Conservation (phyloP, 805 yeast species). For the Lipomyces chichibuensis region DNA sequence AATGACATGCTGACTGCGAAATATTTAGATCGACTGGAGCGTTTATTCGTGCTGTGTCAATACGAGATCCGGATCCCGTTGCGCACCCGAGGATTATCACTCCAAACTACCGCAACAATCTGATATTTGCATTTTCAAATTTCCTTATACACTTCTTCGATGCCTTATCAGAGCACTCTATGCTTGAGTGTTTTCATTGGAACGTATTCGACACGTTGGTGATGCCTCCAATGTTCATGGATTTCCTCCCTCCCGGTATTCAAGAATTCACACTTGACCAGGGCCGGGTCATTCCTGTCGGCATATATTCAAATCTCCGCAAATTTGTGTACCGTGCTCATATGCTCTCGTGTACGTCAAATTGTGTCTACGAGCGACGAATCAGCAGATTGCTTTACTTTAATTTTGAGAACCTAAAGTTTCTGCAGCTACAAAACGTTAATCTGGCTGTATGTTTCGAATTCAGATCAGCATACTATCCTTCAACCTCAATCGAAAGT, state of each 20-base stretch:
- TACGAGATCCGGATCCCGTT: slow-evolving; percentile 32
- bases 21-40: slow-evolving; percentile 14
- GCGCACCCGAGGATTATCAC: slow-evolving; percentile 30
- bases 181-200: slow-evolving; percentile 27
- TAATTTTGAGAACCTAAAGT: slow-evolving; percentile 8
- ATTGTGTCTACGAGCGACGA: slow-evolving; percentile 29
- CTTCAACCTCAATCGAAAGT: background rate
- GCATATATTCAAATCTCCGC: slow-evolving; percentile 12
- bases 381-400: slow-evolving; percentile 20
- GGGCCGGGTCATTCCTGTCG: slow-evolving; percentile 30
- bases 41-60: slow-evolving; percentile 22
- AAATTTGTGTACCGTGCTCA: slow-evolving; percentile 32
- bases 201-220: slow-evolving; percentile 33
- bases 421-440: slow-evolving; percentile 31
- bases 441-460: slow-evolving; percentile 32
- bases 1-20: background rate
- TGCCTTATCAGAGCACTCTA: slow-evolving; percentile 13
- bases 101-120: slow-evolving; percentile 33
- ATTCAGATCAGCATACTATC: slow-evolving; percentile 8
- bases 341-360: slow-evolving; percentile 31
- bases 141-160: slow-evolving; percentile 21
- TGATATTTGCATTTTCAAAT: slow-evolving; percentile 27
- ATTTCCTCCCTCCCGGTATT: slow-evolving; percentile 21
- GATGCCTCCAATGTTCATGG: slow-evolving; percentile 31
- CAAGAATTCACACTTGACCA: slow-evolving; percentile 28